Evolutionary conservation across 2,329 filamentous ascomycete genomes (phyloP), one percentile per base, ranked within the genome.

Genomic region (Dothistroma septosporum): DNA sequence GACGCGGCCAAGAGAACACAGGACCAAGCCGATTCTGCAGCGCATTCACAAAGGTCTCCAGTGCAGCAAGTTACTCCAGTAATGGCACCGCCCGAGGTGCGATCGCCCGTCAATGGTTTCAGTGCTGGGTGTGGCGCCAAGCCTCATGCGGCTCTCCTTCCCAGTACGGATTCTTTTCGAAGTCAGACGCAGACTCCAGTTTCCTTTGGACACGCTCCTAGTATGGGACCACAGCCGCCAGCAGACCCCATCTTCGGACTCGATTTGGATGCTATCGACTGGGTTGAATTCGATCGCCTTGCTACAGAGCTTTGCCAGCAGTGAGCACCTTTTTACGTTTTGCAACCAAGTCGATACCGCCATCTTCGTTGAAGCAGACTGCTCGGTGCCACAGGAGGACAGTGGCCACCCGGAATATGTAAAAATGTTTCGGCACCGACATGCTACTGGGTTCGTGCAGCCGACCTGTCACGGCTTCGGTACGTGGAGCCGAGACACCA

Each of bases 221-320:
- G 55, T 19, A 37, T 47, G n/a, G 60, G 60, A 21, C 60, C 54
- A 31, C 37, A 53, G 6, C 24, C 24, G 24, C 24, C 24, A 24
- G 55, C 57, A 11, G 67, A 68, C 49, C 58, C 66, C 11, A 54
- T 62, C 24, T 52, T 66, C 3, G 65, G 57, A 5, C 57, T 68
- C 16, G 68, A 68, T 35, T 35, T 69, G 33, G 64, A 66, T 37
- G 64, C 68, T n/a, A 65, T 70, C 7, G 68, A 70, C 53, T 70
- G 68, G 68, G 63, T 60, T 2, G 66, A 70, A 47, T 70, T 70
- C 44, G 68, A 70, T 52, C 65, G 68, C 14, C 56, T 70, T 44
- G 64, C 68, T 19, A 59, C 59, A 10, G 68, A 69, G 58, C 60
- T 70, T 28, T 68, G 66, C 48, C 65, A 62, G 57, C 63, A 66